These are phyloP conservation scores for Chrysosporium keratinophilum DNA, from an alignment of 2,329 filamentous ascomycete species.

Conservation along the genomic window DNA sequence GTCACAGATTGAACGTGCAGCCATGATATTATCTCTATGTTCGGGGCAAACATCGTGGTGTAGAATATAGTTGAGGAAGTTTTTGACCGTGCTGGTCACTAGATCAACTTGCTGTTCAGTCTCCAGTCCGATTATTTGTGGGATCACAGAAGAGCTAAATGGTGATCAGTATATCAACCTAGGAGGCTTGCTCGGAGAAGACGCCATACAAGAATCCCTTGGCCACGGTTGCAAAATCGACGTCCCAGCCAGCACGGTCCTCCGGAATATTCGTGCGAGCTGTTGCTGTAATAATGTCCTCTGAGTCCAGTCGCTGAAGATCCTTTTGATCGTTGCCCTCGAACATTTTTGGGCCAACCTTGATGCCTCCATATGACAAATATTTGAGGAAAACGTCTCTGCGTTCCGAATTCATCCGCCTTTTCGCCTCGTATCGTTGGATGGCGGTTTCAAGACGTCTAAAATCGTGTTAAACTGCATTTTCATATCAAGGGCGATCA, in stretches of 20 bases:
- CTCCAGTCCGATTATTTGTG: constrained; percentile 48
- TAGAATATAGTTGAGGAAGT: constrained; percentile 80
- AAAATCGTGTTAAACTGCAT: constrained; percentile 11
- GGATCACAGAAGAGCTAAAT: constrained; percentile 46
- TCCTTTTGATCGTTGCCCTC: constrained; percentile 53
- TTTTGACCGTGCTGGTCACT: constrained; percentile 60
- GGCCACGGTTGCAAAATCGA: constrained; percentile 71
- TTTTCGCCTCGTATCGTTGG: constrained; percentile 65
- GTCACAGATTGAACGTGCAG: constrained; percentile 57
- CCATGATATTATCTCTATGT: constrained; percentile 55
- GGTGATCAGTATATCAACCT: constrained; percentile 6
- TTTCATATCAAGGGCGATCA: neutral
- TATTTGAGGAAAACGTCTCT: constrained; percentile 65
- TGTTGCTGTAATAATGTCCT: constrained; percentile 54
- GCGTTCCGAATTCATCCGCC: constrained; percentile 58
- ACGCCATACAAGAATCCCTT: constrained; percentile 63
- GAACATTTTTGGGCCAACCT: constrained; percentile 52
- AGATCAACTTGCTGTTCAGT: constrained; percentile 44
- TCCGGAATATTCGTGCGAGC: constrained; percentile 40
- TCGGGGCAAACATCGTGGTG: constrained; percentile 81
- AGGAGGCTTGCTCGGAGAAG: neutral
- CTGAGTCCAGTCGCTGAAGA: constrained; percentile 50
- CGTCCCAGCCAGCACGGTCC: constrained; percentile 56
- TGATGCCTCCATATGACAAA: constrained; percentile 71
- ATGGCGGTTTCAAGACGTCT: constrained; percentile 79